A percentile compares a stretch with the other conserved stretches of the same genome.
Conservation (phyloP, 2,329 filamentous ascomycete species). For the Arthrobotrys musiformis region DNA sequence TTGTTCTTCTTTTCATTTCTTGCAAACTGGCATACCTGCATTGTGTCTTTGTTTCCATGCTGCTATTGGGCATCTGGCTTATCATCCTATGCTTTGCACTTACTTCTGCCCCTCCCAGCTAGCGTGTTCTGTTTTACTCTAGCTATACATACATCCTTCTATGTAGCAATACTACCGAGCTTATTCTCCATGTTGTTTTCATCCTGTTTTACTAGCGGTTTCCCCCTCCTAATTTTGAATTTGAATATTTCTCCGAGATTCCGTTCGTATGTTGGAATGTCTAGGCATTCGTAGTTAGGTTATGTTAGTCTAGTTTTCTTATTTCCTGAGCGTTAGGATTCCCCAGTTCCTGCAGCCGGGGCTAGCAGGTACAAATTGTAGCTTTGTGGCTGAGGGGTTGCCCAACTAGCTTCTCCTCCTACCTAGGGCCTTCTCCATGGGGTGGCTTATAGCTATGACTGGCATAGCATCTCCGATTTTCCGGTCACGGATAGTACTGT, state of each 20-base stretch:
- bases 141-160: slow-evolving; percentile 3
- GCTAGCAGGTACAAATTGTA: background rate
- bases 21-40: background rate
- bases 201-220: slow-evolving; percentile 3
- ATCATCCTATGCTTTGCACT: background rate
- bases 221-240: background rate
- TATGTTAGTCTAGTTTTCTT: background rate
- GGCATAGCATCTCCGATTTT: too few species aligned
- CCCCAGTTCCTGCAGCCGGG: background rate
- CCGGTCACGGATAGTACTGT: too few species aligned
- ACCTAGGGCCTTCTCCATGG: too few species aligned
- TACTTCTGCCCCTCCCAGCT: background rate
- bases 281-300: background rate
- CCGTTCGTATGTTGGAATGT: background rate
- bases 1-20: background rate
- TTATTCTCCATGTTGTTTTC: background rate
- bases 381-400: too few species aligned
- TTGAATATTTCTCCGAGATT: background rate
- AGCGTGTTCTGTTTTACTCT: background rate
- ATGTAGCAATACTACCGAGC: slow-evolving; percentile 14
- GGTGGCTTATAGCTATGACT: too few species aligned
- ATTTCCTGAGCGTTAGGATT: background rate
- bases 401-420: too few species aligned
- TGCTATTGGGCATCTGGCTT: background rate
- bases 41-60: background rate